Evolutionary conservation across 1,284 basidiomycete species (phyloP).

Genomic region (Xerocomus minutiporus): DNA sequence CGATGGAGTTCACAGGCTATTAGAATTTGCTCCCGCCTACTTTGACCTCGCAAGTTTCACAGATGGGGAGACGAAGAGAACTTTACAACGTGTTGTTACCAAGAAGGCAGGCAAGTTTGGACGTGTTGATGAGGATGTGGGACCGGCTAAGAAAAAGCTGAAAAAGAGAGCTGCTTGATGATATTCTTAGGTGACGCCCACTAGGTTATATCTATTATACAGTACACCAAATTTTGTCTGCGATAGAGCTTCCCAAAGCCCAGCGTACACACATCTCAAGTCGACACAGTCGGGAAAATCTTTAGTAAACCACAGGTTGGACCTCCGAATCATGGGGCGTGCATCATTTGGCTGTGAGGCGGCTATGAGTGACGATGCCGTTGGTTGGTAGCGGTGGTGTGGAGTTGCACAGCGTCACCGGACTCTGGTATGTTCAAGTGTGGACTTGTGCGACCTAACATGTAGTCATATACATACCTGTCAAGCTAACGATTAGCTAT

Average conservation of each 20-base stretch:
- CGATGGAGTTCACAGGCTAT: constrained; percentile 49
- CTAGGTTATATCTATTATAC: not conserved
- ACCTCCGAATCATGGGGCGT: too few relatives aligned
- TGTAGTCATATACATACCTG: too few relatives aligned
- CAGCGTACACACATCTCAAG: too few relatives aligned
- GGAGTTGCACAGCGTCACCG: too few relatives aligned
- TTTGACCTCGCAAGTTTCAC: constrained; percentile 69
- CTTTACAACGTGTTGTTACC: constrained; percentile 47
- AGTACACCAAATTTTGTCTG: not conserved
- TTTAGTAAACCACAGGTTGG: too few relatives aligned
- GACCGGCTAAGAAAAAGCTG: constrained; percentile 29
- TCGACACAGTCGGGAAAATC: too few relatives aligned
- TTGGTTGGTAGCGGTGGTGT: too few relatives aligned
- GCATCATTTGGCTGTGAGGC: too few relatives aligned
- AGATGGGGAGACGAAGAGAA: constrained; percentile 71
- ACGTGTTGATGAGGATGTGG: constrained; percentile 23
- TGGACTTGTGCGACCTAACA: too few relatives aligned
- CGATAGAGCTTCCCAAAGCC: not conserved
- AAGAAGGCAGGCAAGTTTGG: constrained; percentile 38
- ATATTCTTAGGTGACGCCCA: not conserved
- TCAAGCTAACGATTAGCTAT: too few relatives aligned
- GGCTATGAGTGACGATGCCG: too few relatives aligned
- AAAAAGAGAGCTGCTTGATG: constrained; percentile 13
- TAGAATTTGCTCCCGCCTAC: constrained; percentile 79
- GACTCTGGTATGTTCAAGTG: too few relatives aligned